Evolutionary conservation across 371 early-diverging fungal genomes (phyloP).

Genomic region (Chytridiales sp.): DNA sequence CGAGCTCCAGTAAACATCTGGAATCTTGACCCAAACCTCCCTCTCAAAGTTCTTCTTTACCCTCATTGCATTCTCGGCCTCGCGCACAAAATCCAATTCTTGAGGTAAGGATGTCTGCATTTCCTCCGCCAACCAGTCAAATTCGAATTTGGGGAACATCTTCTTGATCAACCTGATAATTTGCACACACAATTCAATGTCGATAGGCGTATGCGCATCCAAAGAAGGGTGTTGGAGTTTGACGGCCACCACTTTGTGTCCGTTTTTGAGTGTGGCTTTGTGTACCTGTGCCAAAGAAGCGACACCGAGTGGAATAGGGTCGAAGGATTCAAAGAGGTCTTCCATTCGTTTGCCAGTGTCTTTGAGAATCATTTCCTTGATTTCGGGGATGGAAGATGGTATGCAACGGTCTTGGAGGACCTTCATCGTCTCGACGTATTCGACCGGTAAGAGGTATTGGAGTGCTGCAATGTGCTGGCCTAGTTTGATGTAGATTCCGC

Average conservation of each 20-base stretch:
- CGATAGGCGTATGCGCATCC: constrained; percentile 70
- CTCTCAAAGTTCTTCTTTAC: constrained; percentile 61
- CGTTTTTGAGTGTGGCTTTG: constrained; percentile 12
- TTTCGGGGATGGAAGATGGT: constrained; percentile 64
- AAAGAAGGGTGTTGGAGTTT: constrained; percentile 89
- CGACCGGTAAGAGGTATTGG: constrained; percentile 61
- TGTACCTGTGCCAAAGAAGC: constrained; percentile 54
- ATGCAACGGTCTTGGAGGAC: constrained; percentile 84
- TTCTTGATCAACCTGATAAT: constrained; percentile 63
- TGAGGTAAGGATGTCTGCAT: constrained; percentile 78
- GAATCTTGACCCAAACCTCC: constrained; percentile 57
- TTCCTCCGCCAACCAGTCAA: constrained; percentile 89
- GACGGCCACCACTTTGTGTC: constrained; percentile 70
- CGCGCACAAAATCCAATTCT: constrained; percentile 83
- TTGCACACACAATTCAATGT: constrained; percentile 71
- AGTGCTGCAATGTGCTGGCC: constrained; percentile 19
- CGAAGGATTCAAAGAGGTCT: constrained; percentile 51
- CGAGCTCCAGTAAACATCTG: constrained; percentile 65
- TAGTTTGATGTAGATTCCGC: constrained; percentile 92
- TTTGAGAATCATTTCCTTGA: constrained; percentile 63
- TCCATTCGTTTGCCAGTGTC: constrained; percentile 68
- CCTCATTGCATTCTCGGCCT: constrained; percentile 71
- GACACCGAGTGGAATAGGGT: constrained; percentile 42
- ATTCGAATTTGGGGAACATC: constrained; percentile 84
- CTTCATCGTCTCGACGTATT: constrained; percentile 86